Conservation (phyloP, 2,329 filamentous ascomycete genomes). For the Bipolaris bicolor region DNA sequence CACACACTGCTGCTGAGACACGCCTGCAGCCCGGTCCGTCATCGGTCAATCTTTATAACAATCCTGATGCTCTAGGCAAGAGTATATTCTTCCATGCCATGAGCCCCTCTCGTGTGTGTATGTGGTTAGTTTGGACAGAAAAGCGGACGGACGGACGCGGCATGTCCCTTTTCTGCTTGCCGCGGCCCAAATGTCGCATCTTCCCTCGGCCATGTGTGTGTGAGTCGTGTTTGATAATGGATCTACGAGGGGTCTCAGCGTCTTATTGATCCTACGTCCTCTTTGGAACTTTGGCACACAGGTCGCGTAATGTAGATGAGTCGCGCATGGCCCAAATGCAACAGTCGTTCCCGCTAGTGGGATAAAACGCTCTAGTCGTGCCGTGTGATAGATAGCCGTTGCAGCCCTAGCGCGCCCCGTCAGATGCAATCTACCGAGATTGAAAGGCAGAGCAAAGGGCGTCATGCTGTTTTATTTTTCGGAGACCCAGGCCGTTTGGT, state of each 20-base stretch:
- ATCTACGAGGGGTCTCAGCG: not conserved
- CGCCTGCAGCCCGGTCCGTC: not conserved
- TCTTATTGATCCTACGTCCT: not conserved
- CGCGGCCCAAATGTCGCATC: not conserved
- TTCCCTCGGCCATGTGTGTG: not conserved
- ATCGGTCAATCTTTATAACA: not conserved
- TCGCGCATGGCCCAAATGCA: not conserved
- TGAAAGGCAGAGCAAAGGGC: conserved; percentile 11
- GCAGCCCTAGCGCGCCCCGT: conserved; percentile 12
- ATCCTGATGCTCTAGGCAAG: not conserved
- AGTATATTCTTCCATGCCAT: not conserved
- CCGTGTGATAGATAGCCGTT: conserved; percentile 18
- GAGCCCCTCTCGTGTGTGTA: no score
- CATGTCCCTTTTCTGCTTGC: not conserved
- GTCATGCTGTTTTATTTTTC: conserved; percentile 3
- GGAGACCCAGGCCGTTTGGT: conserved; percentile 1
- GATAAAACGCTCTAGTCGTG: not conserved
- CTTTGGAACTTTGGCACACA: not conserved
- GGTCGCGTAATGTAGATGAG: conserved; percentile 3
- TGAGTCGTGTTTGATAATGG: not conserved
- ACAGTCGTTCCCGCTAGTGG: conserved; percentile 1
- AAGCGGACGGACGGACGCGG: not conserved
- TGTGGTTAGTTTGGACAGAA: no score
- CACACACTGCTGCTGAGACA: not conserved
- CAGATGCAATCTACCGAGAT: conserved; percentile 15